Evolutionary conservation across 176 grass and related monocot species (phyloP).

Genomic region (Phoenix dactylifera): DNA sequence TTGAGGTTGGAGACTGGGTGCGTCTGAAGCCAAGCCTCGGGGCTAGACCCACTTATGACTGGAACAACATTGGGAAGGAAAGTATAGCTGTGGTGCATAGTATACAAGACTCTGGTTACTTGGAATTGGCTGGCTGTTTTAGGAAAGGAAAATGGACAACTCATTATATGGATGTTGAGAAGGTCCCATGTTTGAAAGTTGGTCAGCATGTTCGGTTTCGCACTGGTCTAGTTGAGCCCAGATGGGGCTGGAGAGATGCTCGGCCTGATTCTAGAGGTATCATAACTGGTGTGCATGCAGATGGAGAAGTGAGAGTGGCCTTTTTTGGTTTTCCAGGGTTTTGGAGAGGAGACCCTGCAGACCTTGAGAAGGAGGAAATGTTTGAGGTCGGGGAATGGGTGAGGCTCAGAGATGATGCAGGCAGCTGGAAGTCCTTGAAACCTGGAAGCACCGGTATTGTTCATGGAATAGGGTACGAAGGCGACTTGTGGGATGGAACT

Average conservation of each 20-base stretch:
- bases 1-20: constrained; percentile 98
- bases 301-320: constrained; percentile 83
- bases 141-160: constrained; percentile 92
- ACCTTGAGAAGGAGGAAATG: constrained; percentile 77
- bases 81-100: constrained; percentile 88
- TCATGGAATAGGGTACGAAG: constrained; percentile 84
- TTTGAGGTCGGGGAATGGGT: constrained; percentile 89
- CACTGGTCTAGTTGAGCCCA: constrained; percentile 68
- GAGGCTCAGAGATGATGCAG: constrained; percentile 41
- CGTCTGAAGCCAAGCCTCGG: constrained; percentile 64
- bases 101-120: constrained; percentile 92
- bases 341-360: constrained; percentile 92
- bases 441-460: constrained; percentile 84
- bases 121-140: constrained; percentile 92
- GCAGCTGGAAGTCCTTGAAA: constrained; percentile 78
- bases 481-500: constrained; percentile 66
- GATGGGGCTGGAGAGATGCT: constrained; percentile 97
- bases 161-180: constrained; percentile 91
- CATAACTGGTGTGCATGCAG: constrained; percentile 81
- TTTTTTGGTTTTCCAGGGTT: constrained; percentile 64
- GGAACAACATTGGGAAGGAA: constrained; percentile 86
- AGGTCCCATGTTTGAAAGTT: constrained; percentile 70
- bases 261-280: constrained; percentile 88
- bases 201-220: constrained; percentile 79
- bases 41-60: constrained; percentile 82